These are phyloP conservation scores for Candida fluviatilis DNA, from an alignment of 805 yeast species.

Conservation along the genomic window DNA sequence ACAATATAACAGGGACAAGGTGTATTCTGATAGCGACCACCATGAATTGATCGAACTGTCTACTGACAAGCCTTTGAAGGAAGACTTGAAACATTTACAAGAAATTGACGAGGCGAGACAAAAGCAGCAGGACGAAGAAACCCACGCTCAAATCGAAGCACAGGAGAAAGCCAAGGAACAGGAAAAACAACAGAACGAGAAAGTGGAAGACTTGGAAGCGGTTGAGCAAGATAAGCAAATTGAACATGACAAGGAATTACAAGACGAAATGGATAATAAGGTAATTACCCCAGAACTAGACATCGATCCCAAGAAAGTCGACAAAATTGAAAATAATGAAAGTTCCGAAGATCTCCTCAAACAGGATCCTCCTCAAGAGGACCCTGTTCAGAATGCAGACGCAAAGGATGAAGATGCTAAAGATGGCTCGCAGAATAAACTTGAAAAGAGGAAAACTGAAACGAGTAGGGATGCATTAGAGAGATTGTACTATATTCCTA, in stretches of 20 bases:
- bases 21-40: constrained; percentile 26
- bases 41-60: constrained; percentile 7
- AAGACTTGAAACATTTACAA: constrained; percentile 1
- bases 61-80: not conserved
- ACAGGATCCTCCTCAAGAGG: not conserved
- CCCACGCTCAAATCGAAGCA: not conserved
- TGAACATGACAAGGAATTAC: not conserved
- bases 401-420: constrained; percentile 6
- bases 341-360: not conserved
- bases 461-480: constrained; percentile 17
- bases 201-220: not conserved
- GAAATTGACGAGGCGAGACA: constrained; percentile 2
- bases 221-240: not conserved
- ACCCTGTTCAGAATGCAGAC: constrained; percentile 1
- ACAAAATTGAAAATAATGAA: not conserved
- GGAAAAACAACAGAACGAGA: not conserved
- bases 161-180: not conserved
- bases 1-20: constrained; percentile 21
- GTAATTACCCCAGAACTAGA: too few relatives aligned
- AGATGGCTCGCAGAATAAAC: constrained; percentile 5
- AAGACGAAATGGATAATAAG: not conserved
- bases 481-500: constrained; percentile 24
- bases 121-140: constrained; percentile 2
- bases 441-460: constrained; percentile 6
- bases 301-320: not conserved